Base-by-base conservation (phyloP, 106 monocot genomes). In the Acorus calamus region DNA sequence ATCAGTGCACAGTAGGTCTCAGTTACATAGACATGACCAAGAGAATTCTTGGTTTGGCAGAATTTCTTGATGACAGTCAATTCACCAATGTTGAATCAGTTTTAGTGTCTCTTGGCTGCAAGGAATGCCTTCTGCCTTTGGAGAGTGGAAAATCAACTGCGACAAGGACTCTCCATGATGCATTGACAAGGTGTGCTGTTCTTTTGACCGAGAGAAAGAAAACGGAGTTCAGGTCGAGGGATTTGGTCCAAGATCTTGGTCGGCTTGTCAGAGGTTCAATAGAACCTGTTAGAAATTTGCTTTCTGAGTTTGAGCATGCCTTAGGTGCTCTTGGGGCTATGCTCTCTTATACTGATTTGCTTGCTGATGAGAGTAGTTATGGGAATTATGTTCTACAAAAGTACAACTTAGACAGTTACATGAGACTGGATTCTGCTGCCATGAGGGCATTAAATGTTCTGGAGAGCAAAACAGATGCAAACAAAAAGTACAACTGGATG, bases 371-470 rank as follows among this genome's bases (percentile, higher is more conserved):
- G 53, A 76, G 68, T 53, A 98, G 88, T 71, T 88, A 98, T 75
- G 87, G 91, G 52, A 87, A 65, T 80, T 98, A 91, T 69, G 73
- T 69, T 11, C 81, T 98, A 55, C 77, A 83, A 66, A 91, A 75
- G 59, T 91, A 98, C 74, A 85, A 70, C 75, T 78, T 98, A 53
- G 73, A 88, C 69, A 61, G 75, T 52, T 98, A 98, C 62, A 98
- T 98, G 96, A 75, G 96, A 69, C 79, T 98, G 63, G 96, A 98
- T 77, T 87, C 87, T 72, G 82, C 96, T 76, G 96, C 96, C 11
- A 73, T 91, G 50, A 80, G 78, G 65, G 96, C 96, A 42, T 76
- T 98, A 46, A 98, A 98, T 83, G 80, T 98, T 72, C 64, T 88
- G 50, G 91, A 98, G 73, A 77, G 74, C 69, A 98, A 85, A 73